Base-by-base conservation (phyloP, 2,329 filamentous ascomycete species). In the Periglandula ipomoeae region DNA sequence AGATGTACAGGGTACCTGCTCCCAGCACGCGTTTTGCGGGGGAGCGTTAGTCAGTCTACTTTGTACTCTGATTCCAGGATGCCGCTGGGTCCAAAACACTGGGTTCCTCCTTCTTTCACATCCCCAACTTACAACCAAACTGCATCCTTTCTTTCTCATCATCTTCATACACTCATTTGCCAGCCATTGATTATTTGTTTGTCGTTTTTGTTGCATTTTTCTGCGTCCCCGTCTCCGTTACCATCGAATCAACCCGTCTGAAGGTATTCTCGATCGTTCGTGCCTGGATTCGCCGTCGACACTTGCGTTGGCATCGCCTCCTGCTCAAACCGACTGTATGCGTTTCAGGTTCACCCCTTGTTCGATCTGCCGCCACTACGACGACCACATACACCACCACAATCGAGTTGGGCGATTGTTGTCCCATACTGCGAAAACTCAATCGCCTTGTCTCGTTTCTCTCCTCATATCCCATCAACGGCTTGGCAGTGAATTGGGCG, bases 331-430 rank as follows among this genome's bases (percentile, higher is more conserved):
- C 40, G 30, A 40, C 44, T 46, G 35, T 39, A 49, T 23, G 47
- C 46, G 50, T 49, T 52, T 49, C 32, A 44, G 42, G n/a, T 37
- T 38, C 24, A 34, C 43, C 42, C 37, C 43, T 45, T 46, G 32
- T 45, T 49, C 39, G 34, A 41, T 34, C 27, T 22, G 38, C 40
- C 44, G 34, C 45, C 41, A 11, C 41, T 32, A 24, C 19, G 24
- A 42, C 22, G 7, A 50, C 11, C 23, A 43, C 27, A 46, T 44
- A 19, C 20, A 35, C 32, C 48, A 37, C 24, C 49, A 43, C 50
- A 24, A 17, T 40, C 20, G 24, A 40, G 7, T 17, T 8, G n/a
- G 15, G 6, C 17, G 8, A n/a, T 9, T 19, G 11, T 27, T 30
- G 26, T 20, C 6, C 22, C 20, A 22, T 48, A 3, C n/a, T 19